Evolutionary conservation across 495 filamentous ascomycete genomes (phyloP).

Genomic region (Penicillium crystallinum): DNA sequence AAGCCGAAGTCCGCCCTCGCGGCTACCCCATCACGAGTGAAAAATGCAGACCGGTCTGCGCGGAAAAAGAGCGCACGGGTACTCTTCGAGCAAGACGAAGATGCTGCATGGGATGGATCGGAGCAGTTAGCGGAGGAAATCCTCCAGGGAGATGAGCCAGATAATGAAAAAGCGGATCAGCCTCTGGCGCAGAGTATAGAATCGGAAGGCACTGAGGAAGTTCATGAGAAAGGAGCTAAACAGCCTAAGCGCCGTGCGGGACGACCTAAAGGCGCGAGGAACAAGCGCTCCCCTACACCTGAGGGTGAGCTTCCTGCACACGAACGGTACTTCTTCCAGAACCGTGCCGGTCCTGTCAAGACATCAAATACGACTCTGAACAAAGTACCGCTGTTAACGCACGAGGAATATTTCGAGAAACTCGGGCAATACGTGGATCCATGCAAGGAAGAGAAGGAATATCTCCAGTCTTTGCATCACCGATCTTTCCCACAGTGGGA

Average conservation of each 20-base stretch:
- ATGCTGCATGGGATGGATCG: constrained; percentile 71
- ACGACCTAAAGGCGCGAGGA: constrained; percentile 53
- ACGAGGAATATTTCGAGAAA: constrained; percentile 83
- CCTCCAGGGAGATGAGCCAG: constrained; percentile 40
- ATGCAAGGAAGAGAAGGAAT: constrained; percentile 64
- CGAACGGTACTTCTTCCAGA: constrained; percentile 91
- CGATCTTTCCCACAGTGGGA: constrained; percentile 85
- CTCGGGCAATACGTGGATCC: constrained; percentile 62
- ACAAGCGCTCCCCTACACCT: constrained; percentile 73
- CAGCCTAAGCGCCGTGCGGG: constrained; percentile 54
- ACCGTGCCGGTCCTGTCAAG: constrained; percentile 70
- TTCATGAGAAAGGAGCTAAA: constrained; percentile 31
- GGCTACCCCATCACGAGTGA: constrained; percentile 51
- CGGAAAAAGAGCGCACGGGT: constrained; percentile 77
- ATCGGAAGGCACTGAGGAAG: constrained; percentile 25
- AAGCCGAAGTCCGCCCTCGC: constrained; percentile 25
- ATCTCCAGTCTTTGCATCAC: constrained; percentile 68
- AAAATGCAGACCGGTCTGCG: constrained; percentile 75
- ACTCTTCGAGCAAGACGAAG: constrained; percentile 66
- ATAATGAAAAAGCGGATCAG: constrained; percentile 35
- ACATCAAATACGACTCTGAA: constrained; percentile 84
- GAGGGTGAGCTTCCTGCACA: constrained; percentile 74
- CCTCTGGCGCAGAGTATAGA: constrained; percentile 36
- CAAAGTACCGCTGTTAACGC: constrained; percentile 69
- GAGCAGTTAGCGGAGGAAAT: constrained; percentile 71